These are phyloP conservation scores for Rhodofomes roseus DNA, from an alignment of 1,284 basidiomycete species.

Conservation along the genomic window DNA sequence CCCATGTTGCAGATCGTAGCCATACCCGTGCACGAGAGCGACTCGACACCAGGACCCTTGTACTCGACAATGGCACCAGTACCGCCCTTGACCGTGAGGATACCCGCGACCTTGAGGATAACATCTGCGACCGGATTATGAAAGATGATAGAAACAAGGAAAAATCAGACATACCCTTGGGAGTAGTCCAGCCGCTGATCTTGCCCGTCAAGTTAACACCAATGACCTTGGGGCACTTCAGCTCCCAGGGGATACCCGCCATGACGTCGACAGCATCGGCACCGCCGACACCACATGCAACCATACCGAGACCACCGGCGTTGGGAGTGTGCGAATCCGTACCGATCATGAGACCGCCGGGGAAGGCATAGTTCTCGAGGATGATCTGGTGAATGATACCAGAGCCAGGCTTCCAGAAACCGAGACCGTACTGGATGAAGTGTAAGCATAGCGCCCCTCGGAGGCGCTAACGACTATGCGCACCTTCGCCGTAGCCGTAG, in stretches of 20 bases:
- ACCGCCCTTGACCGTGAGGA: conserved; percentile 97
- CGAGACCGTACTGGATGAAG: conserved; percentile 80
- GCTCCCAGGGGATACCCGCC: conserved; percentile 97
- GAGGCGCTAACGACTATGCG: conserved; percentile 5
- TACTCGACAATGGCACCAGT: conserved; percentile 98
- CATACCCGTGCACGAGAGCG: conserved; percentile 98
- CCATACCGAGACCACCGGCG: conserved; percentile 98
- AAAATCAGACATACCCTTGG: conserved; percentile 82
- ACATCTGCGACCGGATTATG: conserved; percentile 58
- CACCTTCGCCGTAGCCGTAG: conserved; percentile 93
- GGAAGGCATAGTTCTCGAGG: conserved; percentile 98
- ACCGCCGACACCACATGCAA: conserved; percentile 99
- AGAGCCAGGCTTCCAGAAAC: conserved; percentile 99
- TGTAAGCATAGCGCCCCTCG: not conserved
- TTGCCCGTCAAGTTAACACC: conserved; percentile 97
- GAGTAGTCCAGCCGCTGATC: conserved; percentile 95
- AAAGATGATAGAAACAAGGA: not conserved
- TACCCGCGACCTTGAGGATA: conserved; percentile 96
- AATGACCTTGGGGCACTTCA: conserved; percentile 98
- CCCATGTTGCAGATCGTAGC: conserved; percentile 99
- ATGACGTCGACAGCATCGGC: conserved; percentile 99
- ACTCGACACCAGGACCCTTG: conserved; percentile 90
- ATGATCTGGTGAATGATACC: conserved; percentile 99
- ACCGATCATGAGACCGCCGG: conserved; percentile 99
- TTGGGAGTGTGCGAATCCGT: conserved; percentile 99